phyloP scores from a whole-genome alignment of 148 eudicot species.

The Dysphania ambrosioides region DNA sequence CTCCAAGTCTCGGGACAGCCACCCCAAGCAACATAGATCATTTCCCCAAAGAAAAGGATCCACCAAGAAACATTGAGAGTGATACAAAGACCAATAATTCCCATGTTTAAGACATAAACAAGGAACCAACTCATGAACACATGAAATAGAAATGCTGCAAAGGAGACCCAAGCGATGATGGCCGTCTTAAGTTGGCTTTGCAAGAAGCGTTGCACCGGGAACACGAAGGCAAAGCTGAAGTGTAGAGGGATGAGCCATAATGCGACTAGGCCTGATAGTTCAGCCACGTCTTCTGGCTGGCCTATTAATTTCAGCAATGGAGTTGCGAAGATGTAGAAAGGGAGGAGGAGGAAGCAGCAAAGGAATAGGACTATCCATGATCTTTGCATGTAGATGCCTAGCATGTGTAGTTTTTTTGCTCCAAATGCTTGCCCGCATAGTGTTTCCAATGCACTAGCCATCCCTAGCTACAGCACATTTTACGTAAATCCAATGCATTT shows the following conservation, averaged over 20 bases:
- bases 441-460: constrained; percentile 59
- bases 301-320: constrained; percentile 46
- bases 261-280: constrained; percentile 40
- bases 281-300: constrained; percentile 48
- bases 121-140: constrained; percentile 40
- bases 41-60: constrained; percentile 34
- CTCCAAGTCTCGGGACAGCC: constrained; percentile 61
- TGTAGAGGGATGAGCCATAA: constrained; percentile 58
- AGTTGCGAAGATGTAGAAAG: constrained; percentile 47
- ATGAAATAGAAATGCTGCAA: constrained; percentile 32
- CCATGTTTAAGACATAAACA: constrained; percentile 35
- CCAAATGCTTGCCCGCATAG: constrained; percentile 61
- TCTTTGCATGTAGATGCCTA: constrained; percentile 51
- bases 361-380: constrained; percentile 62
- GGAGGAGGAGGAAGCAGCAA: constrained; percentile 50
- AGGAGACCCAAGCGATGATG: constrained; percentile 50
- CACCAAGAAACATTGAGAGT: constrained; percentile 52
- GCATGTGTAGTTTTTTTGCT: constrained; percentile 44
- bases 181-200: constrained; percentile 57
- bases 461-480: constrained; percentile 36
- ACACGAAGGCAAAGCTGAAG: constrained; percentile 59
- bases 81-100: constrained; percentile 43
- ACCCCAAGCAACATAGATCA: constrained; percentile 43
- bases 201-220: constrained; percentile 51
- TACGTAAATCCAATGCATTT: not conserved